A percentile compares a stretch with the other conserved stretches of the same genome.
Evolutionary conservation across 176 grass and related monocot species (phyloP).

Genomic region (Musa itinerans): DNA sequence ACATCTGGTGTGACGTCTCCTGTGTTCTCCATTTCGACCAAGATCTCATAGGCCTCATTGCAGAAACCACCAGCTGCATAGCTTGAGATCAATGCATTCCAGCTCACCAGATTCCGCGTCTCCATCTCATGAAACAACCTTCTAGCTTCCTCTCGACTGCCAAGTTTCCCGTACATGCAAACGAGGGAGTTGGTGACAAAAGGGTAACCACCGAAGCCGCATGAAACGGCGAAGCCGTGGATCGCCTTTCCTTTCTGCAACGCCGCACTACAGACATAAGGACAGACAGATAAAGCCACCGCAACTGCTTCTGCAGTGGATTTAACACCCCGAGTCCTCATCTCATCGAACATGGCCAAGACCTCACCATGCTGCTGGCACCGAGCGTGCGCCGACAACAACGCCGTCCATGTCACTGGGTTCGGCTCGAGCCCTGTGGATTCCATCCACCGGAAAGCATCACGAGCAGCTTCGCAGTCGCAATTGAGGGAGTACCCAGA

Average conservation of each 20-base stretch:
- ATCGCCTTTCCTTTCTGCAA: slow-evolving; percentile 37
- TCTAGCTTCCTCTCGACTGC: slow-evolving; percentile 25
- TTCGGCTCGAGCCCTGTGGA: slow-evolving; percentile 1
- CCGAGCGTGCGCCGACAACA: slow-evolving; percentile 41
- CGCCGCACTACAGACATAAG: slow-evolving; percentile 10
- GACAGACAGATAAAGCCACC: slow-evolving; percentile 40
- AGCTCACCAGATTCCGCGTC: slow-evolving; percentile 34
- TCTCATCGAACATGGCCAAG: slow-evolving; percentile 29
- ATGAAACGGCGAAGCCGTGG: slow-evolving; percentile 32
- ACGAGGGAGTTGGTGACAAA: slow-evolving; percentile 52
- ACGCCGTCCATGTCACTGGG: slow-evolving; percentile 42
- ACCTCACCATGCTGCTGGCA: slow-evolving; percentile 34
- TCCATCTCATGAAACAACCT: slow-evolving; percentile 12
- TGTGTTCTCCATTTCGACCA: slow-evolving; percentile 25
- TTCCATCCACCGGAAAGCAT: slow-evolving; percentile 29
- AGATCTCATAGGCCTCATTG: slow-evolving; percentile 24
- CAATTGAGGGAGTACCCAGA: slow-evolving; percentile 36
- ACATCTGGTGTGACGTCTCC: slow-evolving; percentile 33
- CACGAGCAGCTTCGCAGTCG: slow-evolving; percentile 16
- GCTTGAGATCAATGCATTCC: slow-evolving; percentile 49
- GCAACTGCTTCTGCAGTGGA: slow-evolving; percentile 40
- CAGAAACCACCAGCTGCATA: slow-evolving; percentile 36
- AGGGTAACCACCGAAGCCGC: slow-evolving; percentile 22
- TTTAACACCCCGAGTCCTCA: slow-evolving; percentile 25
- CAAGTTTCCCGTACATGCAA: slow-evolving; percentile 63